Percentiles rank a stretch among this genome's conserved stretches.
phyloP scores from a whole-genome alignment of 495 filamentous ascomycete species.

The Xylaria castorea region DNA sequence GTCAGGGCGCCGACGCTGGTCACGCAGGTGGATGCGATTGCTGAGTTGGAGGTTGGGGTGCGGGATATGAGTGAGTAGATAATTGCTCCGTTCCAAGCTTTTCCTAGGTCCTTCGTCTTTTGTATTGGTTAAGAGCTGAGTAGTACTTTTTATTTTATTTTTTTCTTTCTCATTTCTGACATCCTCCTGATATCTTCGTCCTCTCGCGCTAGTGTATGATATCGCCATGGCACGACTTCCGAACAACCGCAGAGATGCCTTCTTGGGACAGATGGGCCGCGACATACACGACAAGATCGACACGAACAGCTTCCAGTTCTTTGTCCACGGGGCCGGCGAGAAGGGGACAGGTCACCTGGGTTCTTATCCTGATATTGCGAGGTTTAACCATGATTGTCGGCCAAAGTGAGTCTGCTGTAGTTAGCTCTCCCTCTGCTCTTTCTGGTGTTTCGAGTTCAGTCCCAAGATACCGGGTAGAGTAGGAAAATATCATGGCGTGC shows the following conservation, averaged over 20 bases:
- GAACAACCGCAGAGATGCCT: constrained; percentile 26
- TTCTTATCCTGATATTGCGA: constrained; percentile 45
- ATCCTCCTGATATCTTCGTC: not conserved
- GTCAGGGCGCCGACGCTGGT: constrained; percentile 41
- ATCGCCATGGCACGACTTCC: constrained; percentile 42
- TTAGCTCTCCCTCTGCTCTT: not conserved
- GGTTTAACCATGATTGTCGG: constrained; percentile 53
- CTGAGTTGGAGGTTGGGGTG: constrained; percentile 31
- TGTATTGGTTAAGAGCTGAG: not conserved
- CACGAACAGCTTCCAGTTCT: constrained; percentile 50
- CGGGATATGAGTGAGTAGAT: constrained; percentile 22
- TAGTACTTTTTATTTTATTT: not conserved
- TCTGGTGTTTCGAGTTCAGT: not conserved
- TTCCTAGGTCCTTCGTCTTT: not conserved
- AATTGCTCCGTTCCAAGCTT: not conserved
- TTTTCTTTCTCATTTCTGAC: not conserved
- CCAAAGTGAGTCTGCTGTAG: constrained; percentile 47
- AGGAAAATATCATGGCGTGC: not conserved
- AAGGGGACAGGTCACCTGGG: constrained; percentile 43
- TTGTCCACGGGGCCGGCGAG: constrained; percentile 39
- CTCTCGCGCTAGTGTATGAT: constrained; percentile 36
- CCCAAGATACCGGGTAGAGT: not conserved
- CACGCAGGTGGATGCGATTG: constrained; percentile 39
- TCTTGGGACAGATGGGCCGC: constrained; percentile 46
- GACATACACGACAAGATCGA: constrained; percentile 44